Percentiles rank a stretch among this genome's conserved stretches.
Evolutionary conservation across 2,329 filamentous ascomycete species (phyloP).

Genomic region (Fusarium transvaalense): DNA sequence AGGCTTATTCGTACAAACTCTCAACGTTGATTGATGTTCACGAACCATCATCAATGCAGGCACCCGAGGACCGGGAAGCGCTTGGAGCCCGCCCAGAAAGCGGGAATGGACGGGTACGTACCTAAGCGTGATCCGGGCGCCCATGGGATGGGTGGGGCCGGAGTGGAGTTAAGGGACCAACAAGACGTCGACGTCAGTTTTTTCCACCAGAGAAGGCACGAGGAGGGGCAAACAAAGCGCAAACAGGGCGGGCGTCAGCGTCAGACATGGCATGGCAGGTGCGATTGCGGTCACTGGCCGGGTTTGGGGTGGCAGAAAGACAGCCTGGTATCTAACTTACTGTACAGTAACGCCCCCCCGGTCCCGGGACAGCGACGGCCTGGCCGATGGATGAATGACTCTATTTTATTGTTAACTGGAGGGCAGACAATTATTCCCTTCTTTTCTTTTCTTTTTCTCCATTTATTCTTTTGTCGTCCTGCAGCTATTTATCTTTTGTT

Average conservation of each 20-base stretch:
- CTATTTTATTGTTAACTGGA: constrained; percentile 1
- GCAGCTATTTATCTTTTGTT: background rate
- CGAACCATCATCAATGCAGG: background rate
- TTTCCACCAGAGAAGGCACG: constrained; percentile 11
- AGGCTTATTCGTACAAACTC: background rate
- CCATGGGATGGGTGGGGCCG: constrained; percentile 8
- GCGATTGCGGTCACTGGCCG: constrained; percentile 23
- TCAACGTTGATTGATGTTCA: background rate
- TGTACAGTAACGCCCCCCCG: constrained; percentile 16
- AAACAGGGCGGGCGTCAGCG: constrained; percentile 23
- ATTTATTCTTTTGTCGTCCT: background rate
- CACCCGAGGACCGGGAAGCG: background rate
- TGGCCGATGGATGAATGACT: constrained; percentile 35
- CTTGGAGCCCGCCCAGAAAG: background rate
- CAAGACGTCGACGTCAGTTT: constrained; percentile 33
- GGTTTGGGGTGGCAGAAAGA: background rate
- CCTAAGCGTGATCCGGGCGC: constrained; percentile 18
- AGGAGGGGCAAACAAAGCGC: constrained; percentile 22
- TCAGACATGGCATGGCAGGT: constrained; percentile 24
- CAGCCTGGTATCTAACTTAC: no score
- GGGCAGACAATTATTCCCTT: background rate
- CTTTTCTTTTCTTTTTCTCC: background rate
- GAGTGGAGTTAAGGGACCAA: constrained; percentile 38
- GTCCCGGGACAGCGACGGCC: constrained; percentile 31
- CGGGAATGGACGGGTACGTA: constrained; percentile 21